These are phyloP conservation scores for Pichia scutulata DNA, from an alignment of 805 yeast genomes.

Conservation along the genomic window DNA sequence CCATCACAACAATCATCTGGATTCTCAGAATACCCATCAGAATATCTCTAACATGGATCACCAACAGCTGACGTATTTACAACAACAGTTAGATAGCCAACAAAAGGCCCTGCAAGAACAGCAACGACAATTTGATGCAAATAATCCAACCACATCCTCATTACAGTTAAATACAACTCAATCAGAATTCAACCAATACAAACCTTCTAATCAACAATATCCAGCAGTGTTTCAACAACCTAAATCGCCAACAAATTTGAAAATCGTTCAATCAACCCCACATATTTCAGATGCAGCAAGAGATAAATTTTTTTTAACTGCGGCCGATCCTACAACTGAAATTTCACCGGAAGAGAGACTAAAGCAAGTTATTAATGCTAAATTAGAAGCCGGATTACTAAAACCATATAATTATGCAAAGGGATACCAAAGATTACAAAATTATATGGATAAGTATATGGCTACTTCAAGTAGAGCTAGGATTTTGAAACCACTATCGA, in stretches of 20 bases:
- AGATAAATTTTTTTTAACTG: slow-evolving; percentile 89
- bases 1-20: slow-evolving; percentile 2
- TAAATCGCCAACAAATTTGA: not conserved
- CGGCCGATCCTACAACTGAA: slow-evolving; percentile 95
- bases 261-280: slow-evolving; percentile 13
- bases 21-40: not conserved
- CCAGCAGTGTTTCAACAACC: not conserved
- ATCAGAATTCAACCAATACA: not conserved
- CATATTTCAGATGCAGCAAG: slow-evolving; percentile 67
- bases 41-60: slow-evolving; percentile 4
- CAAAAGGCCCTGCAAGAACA: slow-evolving; percentile 4
- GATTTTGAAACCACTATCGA: slow-evolving; percentile 74
- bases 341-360: slow-evolving; percentile 89
- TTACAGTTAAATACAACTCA: not conserved
- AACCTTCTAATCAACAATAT: not conserved
- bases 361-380: slow-evolving; percentile 90
- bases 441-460: slow-evolving; percentile 92
- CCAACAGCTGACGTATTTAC: slow-evolving; percentile 5
- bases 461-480: slow-evolving; percentile 74
- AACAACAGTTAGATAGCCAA: slow-evolving; percentile 8
- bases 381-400: slow-evolving; percentile 83
- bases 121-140: not conserved
- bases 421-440: slow-evolving; percentile 84
- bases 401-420: slow-evolving; percentile 91
- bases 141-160: not conserved